Conservation (phyloP, 2,329 filamentous ascomycete species). For the Ceratocystiopsis minuta region DNA sequence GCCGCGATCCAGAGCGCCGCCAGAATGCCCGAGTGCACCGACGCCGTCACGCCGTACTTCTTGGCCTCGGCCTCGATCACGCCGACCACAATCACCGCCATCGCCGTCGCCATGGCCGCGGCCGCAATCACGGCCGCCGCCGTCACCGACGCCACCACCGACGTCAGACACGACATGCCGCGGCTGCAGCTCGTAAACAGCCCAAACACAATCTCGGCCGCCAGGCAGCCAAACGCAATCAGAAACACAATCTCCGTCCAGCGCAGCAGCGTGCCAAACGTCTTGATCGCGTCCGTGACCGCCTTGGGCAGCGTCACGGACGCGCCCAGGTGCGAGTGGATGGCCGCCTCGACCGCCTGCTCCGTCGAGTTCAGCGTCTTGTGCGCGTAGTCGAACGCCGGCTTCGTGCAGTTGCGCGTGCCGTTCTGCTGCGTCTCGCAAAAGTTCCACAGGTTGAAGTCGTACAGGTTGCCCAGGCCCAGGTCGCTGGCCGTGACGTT, state of each 20-base stretch:
- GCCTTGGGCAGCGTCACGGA: slow-evolving; percentile 49
- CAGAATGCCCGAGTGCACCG: slow-evolving; percentile 52
- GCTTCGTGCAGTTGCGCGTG: slow-evolving; percentile 48
- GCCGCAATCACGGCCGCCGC: slow-evolving; percentile 36
- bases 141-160: slow-evolving; percentile 52
- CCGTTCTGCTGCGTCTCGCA: slow-evolving; percentile 45
- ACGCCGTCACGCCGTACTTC: slow-evolving; percentile 50
- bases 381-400: slow-evolving; percentile 60
- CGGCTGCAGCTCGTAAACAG: slow-evolving; percentile 71
- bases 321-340: slow-evolving; percentile 23
- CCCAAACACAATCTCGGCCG: slow-evolving; percentile 56
- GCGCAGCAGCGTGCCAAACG: slow-evolving; percentile 55
- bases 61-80: slow-evolving; percentile 49
- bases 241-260: slow-evolving; percentile 76
- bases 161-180: slow-evolving; percentile 66
- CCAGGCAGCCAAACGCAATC: slow-evolving; percentile 51
- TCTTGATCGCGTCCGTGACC: slow-evolving; percentile 47
- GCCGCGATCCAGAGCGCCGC: slow-evolving; percentile 61
- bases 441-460: slow-evolving; percentile 73
- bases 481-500: slow-evolving; percentile 42
- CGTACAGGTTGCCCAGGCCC: slow-evolving; percentile 57
- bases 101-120: slow-evolving; percentile 55
- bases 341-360: slow-evolving; percentile 32
- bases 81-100: slow-evolving; percentile 52
- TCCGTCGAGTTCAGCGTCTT: slow-evolving; percentile 49